Evolutionary conservation across 1,284 basidiomycete species (phyloP).

Genomic region (Exobasidium cylindrosporum): DNA sequence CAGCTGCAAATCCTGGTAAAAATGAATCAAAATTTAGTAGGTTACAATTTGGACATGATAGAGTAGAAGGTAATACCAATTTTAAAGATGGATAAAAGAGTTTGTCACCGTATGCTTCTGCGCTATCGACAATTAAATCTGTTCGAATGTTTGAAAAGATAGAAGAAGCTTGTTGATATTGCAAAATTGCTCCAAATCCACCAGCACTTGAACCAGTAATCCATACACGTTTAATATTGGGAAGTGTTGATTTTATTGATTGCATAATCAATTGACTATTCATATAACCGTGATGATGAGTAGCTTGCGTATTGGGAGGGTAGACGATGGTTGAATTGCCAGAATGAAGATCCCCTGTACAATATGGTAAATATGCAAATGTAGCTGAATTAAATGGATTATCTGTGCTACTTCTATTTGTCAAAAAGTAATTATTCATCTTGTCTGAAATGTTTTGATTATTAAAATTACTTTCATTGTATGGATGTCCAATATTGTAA

Average conservation of each 20-base stretch:
- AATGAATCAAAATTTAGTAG: constrained; percentile 22
- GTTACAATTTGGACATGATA: constrained; percentile 23
- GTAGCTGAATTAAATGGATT: constrained; percentile 14
- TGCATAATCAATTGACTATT: constrained; percentile 19
- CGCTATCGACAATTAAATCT: constrained; percentile 22
- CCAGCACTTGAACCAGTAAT: constrained; percentile 19
- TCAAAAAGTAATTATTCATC: not conserved
- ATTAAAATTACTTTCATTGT: not conserved
- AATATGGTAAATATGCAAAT: constrained; percentile 24
- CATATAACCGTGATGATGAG: constrained; percentile 18
- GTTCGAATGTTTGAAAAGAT: constrained; percentile 15
- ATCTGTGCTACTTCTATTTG: not conserved
- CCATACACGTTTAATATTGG: constrained; percentile 13
- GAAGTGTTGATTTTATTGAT: constrained; percentile 17
- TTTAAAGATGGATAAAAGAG: constrained; percentile 17
- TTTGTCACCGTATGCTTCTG: constrained; percentile 19
- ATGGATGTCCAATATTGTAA: constrained; percentile 19
- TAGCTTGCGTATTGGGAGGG: not conserved
- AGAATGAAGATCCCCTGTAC: constrained; percentile 24
- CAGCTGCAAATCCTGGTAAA: constrained; percentile 22
- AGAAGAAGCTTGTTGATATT: constrained; percentile 22
- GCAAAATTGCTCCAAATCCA: constrained; percentile 20
- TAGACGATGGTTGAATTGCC: constrained; percentile 23
- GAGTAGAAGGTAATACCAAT: constrained; percentile 18
- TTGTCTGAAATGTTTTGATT: not conserved